Evolutionary conservation across 2,329 filamentous ascomycete species (phyloP).

Genomic region (Gaeumannomyces sp.): DNA sequence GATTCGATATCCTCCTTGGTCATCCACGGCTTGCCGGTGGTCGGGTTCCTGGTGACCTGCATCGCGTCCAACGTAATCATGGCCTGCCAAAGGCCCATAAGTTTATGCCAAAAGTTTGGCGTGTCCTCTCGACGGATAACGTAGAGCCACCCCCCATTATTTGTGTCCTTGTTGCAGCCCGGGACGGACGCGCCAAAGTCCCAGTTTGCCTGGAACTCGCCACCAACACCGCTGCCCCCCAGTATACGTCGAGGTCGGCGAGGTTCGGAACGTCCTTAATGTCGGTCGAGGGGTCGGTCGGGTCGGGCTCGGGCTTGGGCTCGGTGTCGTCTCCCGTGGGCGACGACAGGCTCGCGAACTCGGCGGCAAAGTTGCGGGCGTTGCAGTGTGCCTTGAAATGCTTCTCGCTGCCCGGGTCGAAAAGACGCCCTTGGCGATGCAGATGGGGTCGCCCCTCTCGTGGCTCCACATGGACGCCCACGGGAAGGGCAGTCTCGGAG

Average conservation of each 20-base stretch:
- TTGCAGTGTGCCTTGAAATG: neutral
- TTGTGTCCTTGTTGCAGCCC: constrained; percentile 8
- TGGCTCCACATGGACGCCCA: neutral
- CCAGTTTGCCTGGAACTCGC: neutral
- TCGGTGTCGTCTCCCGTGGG: neutral
- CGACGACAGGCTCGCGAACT: neutral
- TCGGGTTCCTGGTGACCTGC: constrained; percentile 16
- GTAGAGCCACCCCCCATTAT: constrained; percentile 18
- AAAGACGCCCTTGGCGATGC: neutral
- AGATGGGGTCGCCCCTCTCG: neutral
- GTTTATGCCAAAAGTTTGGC: constrained; percentile 23
- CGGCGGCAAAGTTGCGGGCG: neutral
- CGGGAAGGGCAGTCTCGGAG: neutral
- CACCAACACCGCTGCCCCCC: neutral
- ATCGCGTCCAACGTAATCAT: constrained; percentile 20
- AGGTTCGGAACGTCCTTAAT: neutral
- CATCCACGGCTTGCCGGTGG: constrained; percentile 18
- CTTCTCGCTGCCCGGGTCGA: neutral
- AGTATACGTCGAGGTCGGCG: constrained; percentile 1
- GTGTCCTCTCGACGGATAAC: constrained; percentile 21
- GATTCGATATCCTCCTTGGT: constrained; percentile 13
- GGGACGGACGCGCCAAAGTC: neutral
- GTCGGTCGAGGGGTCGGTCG: neutral
- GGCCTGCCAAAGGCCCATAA: constrained; percentile 24
- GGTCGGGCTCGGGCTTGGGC: neutral